Base-by-base conservation (phyloP, 208 protist genomes). In the Acanthamoeba rhysodes region DNA sequence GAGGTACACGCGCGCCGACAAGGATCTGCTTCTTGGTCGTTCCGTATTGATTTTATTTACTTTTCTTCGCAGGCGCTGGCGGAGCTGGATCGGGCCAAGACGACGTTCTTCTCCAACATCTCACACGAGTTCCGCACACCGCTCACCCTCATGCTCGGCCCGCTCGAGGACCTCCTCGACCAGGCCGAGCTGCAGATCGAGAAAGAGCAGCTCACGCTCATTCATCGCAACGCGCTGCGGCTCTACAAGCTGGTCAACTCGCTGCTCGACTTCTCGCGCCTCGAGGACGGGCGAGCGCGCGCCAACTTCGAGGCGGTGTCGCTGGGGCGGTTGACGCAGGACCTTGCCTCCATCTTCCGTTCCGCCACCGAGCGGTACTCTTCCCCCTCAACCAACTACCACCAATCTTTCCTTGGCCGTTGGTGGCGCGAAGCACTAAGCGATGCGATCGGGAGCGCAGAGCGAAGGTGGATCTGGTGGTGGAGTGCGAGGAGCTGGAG, bases 51-150 rank as follows among this genome's bases (percentile, higher is more conserved):
- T 55, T 12, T 16, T 37, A 20, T 22, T 85, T 37, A 9, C 4
- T 10, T 1, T 68, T 70, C 10, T 22, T 59, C 6, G 18, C 55
- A 93, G 66, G 87, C 93, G 16, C 76, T 96, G 18, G 95, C 93
- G 7, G 93, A 96, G 41, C 29, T 96, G 22, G 95, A 95, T 8
- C 34, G 93, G 27, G 87, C 76, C 29, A 96, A 96, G 62, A 96
- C 95, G n/a, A 76, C 18, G 8, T 96, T 96, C 50, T 96, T 96
- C n/a, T 95, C 70, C 24, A 96, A 95, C 59, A 95, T n/a, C n/a
- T n/a, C n/a, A n/a, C n/a, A n/a, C n/a, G n/a, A n/a, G n/a, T n/a
- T n/a, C n/a, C n/a, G n/a, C n/a, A n/a, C n/a, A n/a, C n/a, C n/a
- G n/a, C n/a, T n/a, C n/a, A n/a, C n/a, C n/a, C n/a, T n/a, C n/a